These are phyloP conservation scores for Fraxinus sp. DNA, from an alignment of 305 asterid species.

Conservation along the genomic window DNA sequence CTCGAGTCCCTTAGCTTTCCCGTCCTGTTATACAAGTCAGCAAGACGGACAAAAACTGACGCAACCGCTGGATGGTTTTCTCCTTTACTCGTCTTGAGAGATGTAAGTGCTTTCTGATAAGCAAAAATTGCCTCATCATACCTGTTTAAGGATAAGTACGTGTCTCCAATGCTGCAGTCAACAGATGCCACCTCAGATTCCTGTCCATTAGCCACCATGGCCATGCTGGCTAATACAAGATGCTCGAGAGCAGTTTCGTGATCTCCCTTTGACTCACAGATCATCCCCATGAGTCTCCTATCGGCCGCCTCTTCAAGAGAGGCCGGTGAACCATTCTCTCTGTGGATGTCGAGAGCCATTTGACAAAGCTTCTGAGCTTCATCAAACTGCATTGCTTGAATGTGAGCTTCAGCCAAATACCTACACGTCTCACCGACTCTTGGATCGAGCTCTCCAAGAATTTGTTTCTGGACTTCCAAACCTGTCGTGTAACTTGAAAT, in stretches of 20 bases:
- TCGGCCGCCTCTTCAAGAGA: conserved; percentile 88
- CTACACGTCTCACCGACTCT: conserved; percentile 84
- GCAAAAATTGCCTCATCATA: conserved; percentile 83
- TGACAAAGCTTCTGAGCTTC: conserved; percentile 78
- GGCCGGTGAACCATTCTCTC: conserved; percentile 63
- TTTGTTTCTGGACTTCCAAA: conserved; percentile 61
- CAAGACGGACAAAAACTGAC: conserved; percentile 75
- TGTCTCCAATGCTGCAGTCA: conserved; percentile 81
- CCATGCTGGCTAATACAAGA: conserved; percentile 88
- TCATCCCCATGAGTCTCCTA: conserved; percentile 80
- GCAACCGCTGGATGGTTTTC: conserved; percentile 88
- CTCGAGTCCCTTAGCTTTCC: conserved; percentile 79
- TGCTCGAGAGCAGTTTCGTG: conserved; percentile 89
- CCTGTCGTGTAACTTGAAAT: conserved; percentile 66
- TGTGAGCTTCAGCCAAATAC: conserved; percentile 84
- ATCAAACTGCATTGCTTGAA: conserved; percentile 82
- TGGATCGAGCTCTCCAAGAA: conserved; percentile 70
- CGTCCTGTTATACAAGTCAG: conserved; percentile 72
- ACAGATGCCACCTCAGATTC: conserved; percentile 81
- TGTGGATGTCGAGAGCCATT: conserved; percentile 75
- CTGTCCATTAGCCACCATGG: conserved; percentile 82
- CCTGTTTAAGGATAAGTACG: conserved; percentile 69
- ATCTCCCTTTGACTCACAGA: conserved; percentile 74
- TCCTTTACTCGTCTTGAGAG: conserved; percentile 78
- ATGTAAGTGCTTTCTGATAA: conserved; percentile 75